Percentiles rank a stretch among this genome's conserved stretches.
These are phyloP conservation scores for Calocybe gangraenosa DNA, from an alignment of 768 basidiomycete genomes.

Conservation along the genomic window DNA sequence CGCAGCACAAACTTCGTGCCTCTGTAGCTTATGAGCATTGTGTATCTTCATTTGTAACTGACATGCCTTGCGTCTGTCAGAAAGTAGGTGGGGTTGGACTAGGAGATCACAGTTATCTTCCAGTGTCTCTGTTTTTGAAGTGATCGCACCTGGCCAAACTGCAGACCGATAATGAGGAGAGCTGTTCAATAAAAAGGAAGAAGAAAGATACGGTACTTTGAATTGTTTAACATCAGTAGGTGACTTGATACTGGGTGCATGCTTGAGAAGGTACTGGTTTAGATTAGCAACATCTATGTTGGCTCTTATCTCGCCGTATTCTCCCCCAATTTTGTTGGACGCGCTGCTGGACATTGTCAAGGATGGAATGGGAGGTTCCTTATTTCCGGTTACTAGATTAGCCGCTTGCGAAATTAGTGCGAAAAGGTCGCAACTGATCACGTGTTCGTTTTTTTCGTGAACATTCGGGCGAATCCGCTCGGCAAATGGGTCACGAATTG, in stretches of 20 bases:
- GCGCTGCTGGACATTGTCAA: slow-evolving; percentile 21
- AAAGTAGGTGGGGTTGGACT: slow-evolving; percentile 98
- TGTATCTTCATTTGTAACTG: neutral
- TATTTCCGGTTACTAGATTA: slow-evolving; percentile 5
- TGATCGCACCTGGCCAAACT: slow-evolving; percentile 82
- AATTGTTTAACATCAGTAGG: slow-evolving; percentile 89
- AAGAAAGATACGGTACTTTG: slow-evolving; percentile 54
- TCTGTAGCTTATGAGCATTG: slow-evolving; percentile 24
- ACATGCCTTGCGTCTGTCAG: slow-evolving; percentile 71
- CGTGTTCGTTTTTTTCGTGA: slow-evolving; percentile 29
- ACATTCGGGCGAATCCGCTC: slow-evolving; percentile 37
- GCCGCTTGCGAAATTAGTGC: neutral
- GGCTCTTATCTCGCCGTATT: slow-evolving; percentile 71
- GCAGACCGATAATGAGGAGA: slow-evolving; percentile 2
- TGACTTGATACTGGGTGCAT: slow-evolving; percentile 50
- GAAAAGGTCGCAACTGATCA: neutral
- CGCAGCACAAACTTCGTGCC: slow-evolving; percentile 75
- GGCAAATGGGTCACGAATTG: slow-evolving; percentile 24
- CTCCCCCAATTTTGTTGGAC: slow-evolving; percentile 59
- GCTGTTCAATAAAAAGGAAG: neutral
- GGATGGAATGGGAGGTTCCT: neutral
- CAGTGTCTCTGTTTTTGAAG: neutral
- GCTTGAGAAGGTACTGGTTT: slow-evolving; percentile 57
- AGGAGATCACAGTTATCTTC: slow-evolving; percentile 3
- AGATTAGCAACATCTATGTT: slow-evolving; percentile 61